Base-by-base conservation (phyloP, 1,139 yeast species). In the Blastobotrys serpentis region DNA sequence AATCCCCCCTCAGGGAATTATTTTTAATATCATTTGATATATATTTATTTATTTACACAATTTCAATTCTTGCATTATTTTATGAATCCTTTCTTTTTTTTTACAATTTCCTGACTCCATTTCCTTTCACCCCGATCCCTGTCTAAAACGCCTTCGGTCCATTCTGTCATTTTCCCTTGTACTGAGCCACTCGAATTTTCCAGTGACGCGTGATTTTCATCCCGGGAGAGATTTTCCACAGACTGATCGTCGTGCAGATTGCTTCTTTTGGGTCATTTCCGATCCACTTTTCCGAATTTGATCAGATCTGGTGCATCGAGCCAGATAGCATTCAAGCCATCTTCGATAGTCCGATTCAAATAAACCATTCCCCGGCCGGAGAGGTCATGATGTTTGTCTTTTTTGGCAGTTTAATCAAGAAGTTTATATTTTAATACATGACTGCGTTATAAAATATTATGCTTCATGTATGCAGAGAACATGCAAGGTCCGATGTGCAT, bases 161-260 rank as follows among this genome's bases (percentile, higher is more conserved):
- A 10, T 17, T 22, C 7, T 5, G n/a, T 37, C 25, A 4, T 5
- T 11, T 14, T 37, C 26, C 11, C 26, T 37, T 17, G 6, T 11
- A 4, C 29, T 22, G 41, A 5, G 41, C 41, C 41, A n/a, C 26
- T 37, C 26, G 4, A 29, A 11, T 29, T 11, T 29, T 6, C 26
- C 32, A 6, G 4, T 14, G 32, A 29, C 32, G 41, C 29, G 41
- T 37, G 25, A n/a, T 37, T 21, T n/a, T 33, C 37, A 33, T 14
- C 37, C 37, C 19, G 37, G 37, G 34, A 30, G 34, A 30, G 14
- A 30, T 30, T 30, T 6, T 30, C 5, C 34, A 11, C 34, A n/a
- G n/a, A n/a, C 16, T 13, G 37, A 33, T 33, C 37, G 37, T 5
- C 37, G 11, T 11, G 17, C 37, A 5, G 7, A 6, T n/a, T 33